These are phyloP conservation scores for Cadophora gregata DNA, from an alignment of 2,329 filamentous ascomycete species.

Conservation along the genomic window DNA sequence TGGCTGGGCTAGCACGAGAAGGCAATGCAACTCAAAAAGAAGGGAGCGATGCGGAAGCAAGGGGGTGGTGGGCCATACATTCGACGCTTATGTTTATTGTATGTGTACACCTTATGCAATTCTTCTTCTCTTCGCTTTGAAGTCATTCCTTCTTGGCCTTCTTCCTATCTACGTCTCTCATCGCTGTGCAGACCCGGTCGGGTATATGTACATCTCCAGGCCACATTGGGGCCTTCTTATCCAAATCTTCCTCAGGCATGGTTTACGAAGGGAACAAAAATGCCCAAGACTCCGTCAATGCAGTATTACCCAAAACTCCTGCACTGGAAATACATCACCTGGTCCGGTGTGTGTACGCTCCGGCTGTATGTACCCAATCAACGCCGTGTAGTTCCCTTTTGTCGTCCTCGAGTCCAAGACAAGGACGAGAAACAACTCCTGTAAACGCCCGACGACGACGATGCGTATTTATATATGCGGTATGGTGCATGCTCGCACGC, in stretches of 20 bases:
- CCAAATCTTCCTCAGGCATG: background rate
- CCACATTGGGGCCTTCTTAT: background rate
- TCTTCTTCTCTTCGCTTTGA: no score
- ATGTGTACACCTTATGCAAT: no score
- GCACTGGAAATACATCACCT: background rate
- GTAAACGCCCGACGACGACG: conserved; percentile 13
- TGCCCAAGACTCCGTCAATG: background rate
- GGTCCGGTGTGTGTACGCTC: background rate
- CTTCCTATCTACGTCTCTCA: no score
- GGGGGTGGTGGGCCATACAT: no score
- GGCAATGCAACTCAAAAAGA: no score
- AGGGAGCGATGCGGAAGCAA: no score
- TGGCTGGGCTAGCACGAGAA: no score
- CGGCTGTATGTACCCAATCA: background rate
- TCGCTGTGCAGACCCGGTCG: no score
- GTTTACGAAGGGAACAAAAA: background rate
- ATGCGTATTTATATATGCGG: background rate
- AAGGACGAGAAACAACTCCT: no score
- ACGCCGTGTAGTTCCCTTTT: background rate
- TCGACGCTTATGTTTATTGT: no score
- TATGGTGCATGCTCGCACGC: background rate
- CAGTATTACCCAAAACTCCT: background rate
- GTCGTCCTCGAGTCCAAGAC: background rate
- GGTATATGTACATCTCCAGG: background rate
- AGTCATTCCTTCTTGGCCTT: no score